These are phyloP conservation scores for Edaphochlamys debaryana DNA, from an alignment of 139 green algal species.

Conservation along the genomic window DNA sequence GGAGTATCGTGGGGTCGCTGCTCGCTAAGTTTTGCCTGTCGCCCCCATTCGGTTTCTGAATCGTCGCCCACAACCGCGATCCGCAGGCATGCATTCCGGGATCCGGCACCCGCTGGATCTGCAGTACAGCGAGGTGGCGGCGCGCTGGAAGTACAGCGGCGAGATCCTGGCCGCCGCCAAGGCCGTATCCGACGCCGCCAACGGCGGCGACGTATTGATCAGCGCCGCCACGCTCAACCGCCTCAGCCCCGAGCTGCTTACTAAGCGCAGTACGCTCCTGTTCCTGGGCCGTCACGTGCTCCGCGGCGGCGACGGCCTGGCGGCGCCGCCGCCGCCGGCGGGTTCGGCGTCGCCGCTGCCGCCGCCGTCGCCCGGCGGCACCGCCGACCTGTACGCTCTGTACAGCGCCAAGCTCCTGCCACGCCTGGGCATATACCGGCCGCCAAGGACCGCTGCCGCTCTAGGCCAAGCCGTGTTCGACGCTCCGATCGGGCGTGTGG, in stretches of 20 bases:
- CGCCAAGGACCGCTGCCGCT: neutral
- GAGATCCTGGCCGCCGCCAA: constrained; percentile 15
- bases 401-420: constrained; percentile 13
- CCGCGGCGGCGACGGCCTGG: neutral
- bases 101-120: constrained; percentile 1
- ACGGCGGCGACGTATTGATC: constrained; percentile 30
- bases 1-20: too few relatives aligned
- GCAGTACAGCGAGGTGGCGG: constrained; percentile 33
- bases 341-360: neutral
- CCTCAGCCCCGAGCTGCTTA: neutral
- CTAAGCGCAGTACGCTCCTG: constrained; percentile 13
- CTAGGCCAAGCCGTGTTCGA: constrained; percentile 9
- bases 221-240: neutral
- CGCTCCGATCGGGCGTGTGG: neutral
- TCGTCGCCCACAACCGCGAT: too few relatives aligned
- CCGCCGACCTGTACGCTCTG: neutral
- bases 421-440: constrained; percentile 3
- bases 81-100: constrained; percentile 36
- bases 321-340: neutral
- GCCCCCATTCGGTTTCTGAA: too few relatives aligned
- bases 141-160: constrained; percentile 38
- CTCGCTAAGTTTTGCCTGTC: too few relatives aligned
- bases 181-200: constrained; percentile 32
- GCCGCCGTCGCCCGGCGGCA: neutral
- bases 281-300: constrained; percentile 27